phyloP scores from a whole-genome alignment of 2,329 filamentous ascomycete species.

The Penicillium sp. region DNA sequence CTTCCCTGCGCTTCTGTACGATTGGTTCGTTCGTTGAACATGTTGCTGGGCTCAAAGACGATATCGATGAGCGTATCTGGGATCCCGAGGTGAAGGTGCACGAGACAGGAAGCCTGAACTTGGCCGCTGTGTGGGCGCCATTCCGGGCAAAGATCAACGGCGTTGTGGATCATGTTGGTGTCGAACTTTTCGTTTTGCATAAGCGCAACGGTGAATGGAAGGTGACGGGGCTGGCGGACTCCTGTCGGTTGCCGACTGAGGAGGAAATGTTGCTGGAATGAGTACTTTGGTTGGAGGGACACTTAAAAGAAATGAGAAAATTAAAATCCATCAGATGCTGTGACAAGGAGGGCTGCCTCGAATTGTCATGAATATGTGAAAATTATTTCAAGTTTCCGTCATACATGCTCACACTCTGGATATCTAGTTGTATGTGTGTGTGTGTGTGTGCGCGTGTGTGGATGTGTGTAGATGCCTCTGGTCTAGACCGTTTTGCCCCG shows the following conservation, averaged over 20 bases:
- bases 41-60: slow-evolving; percentile 22
- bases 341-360: slow-evolving; percentile 5
- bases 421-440: slow-evolving; percentile 11
- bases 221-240: slow-evolving; percentile 30
- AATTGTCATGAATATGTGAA: slow-evolving; percentile 12
- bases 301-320: slow-evolving; percentile 5
- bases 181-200: slow-evolving; percentile 30
- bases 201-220: slow-evolving; percentile 30
- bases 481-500: slow-evolving; percentile 34
- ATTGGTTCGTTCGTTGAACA: slow-evolving; percentile 31
- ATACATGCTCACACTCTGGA: slow-evolving; percentile 1
- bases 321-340: slow-evolving; percentile 5
- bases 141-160: slow-evolving; percentile 31
- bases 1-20: slow-evolving; percentile 28
- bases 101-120: slow-evolving; percentile 17
- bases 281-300: background rate
- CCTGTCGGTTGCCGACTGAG: slow-evolving; percentile 26
- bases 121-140: slow-evolving; percentile 31
- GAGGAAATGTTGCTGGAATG: slow-evolving; percentile 21
- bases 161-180: slow-evolving; percentile 30
- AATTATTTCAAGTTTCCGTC: slow-evolving; percentile 9
- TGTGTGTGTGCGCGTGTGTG: background rate
- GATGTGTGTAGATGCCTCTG: slow-evolving; percentile 1
- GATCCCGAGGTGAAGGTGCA: slow-evolving; percentile 29
- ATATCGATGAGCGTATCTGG: slow-evolving; percentile 31